These are phyloP conservation scores for Melastoma candidum DNA, from an alignment of 441 rosid genomes.

Conservation along the genomic window DNA sequence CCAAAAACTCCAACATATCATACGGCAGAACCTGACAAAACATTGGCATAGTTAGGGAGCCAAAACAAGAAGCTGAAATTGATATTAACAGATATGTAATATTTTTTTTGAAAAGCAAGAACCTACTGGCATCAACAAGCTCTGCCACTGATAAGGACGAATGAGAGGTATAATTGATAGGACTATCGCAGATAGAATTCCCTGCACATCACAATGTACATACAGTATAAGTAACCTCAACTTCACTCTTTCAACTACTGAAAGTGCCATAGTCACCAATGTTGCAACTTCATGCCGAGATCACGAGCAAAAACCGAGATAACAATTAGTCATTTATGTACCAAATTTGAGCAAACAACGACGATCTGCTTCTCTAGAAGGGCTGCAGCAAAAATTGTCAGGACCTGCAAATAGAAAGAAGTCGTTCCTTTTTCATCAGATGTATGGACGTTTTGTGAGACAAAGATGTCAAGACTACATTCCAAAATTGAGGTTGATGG, in stretches of 20 bases:
- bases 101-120: neutral
- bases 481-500: too few species aligned
- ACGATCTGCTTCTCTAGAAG: conserved; percentile 88
- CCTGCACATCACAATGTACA: conserved; percentile 33
- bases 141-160: conserved; percentile 96
- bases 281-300: too few species aligned
- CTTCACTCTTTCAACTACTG: too few species aligned
- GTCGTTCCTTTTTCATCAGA: neutral
- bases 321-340: conserved; percentile 19
- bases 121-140: conserved; percentile 88
- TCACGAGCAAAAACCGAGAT: neutral
- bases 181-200: conserved; percentile 77
- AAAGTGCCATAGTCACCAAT: too few species aligned
- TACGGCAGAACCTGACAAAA: conserved; percentile 59
- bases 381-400: conserved; percentile 77
- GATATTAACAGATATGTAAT: conserved; percentile 2
- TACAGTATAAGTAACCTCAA: neutral
- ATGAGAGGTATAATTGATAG: conserved; percentile 74
- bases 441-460: neutral
- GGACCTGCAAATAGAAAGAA: conserved; percentile 43
- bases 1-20: conserved; percentile 71
- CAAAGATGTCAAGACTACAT: neutral
- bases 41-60: conserved; percentile 16
- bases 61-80: neutral
- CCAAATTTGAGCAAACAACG: conserved; percentile 91